Evolutionary conservation across 75 land plant genomes (phyloP), one percentile per base, ranked within the genome.

Genomic region (Pinus albicaulis): DNA sequence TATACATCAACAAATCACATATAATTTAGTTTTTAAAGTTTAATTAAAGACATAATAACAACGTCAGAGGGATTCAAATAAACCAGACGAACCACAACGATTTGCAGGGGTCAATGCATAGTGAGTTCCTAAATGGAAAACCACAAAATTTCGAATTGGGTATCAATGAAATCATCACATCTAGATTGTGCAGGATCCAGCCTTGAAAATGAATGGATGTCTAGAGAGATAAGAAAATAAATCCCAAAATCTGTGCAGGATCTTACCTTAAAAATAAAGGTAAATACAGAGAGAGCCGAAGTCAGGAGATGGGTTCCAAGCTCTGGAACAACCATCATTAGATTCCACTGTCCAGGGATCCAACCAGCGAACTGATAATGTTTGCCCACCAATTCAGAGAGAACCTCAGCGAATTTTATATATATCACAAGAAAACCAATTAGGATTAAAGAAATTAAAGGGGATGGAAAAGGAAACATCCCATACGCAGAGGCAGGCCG

Each of bases 361-460:
- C 12, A 17, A 34, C 5, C 20, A 38, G 48, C 20, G 20, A 41
- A 20, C 8, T 8, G 13, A 3, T 38, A 44, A 17, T 19, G 15
- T 64, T 64, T 64, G 28, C 34, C 48, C 17, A 68, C 2, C 23
- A 38, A 14, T 6, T 68, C 12, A 0, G 53, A 68, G n/a, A 68
- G n/a, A 48, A 0, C 53, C 52, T 68, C 24, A 36, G 23, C 48
- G 41, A 68, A 68, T 3, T 17, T 8, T n/a, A 3, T 13, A 7
- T 41, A 23, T 5, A 38, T 68, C 17, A 41, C 23, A 68, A 41
- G 41, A 22, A n/a, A 68, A 68, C n/a, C 6, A 38, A 41, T 8
- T 41, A 36, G 17, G 11, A 68, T 68, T 41, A 38, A 68, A n/a
- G 71, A 68, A 68, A n/a, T 38, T 68, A 23, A 68, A 68, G 11